Conservation (phyloP, 768 basidiomycete species). For the Russula griseocarnosa region DNA sequence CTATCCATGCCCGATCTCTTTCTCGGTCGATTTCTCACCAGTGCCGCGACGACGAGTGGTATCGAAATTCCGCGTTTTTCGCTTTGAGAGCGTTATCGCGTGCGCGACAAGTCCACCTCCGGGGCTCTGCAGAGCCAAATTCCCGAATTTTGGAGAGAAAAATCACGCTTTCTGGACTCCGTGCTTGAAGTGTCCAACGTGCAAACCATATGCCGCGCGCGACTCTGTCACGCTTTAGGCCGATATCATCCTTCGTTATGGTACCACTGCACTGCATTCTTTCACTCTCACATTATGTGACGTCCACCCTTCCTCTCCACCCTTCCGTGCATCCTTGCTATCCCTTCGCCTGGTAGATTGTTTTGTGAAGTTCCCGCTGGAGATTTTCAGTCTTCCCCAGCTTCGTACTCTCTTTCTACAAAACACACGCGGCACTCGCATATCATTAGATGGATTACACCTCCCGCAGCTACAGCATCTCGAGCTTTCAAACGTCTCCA, state of each 20-base stretch:
- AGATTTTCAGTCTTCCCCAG: background rate
- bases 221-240: background rate
- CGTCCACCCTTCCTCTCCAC: background rate
- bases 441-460: background rate
- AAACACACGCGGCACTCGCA: background rate
- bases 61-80: background rate
- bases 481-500: slow-evolving; percentile 3
- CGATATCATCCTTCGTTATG: background rate
- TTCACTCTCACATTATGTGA: slow-evolving; percentile 7
- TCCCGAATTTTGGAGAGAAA: background rate
- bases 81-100: slow-evolving; percentile 10
- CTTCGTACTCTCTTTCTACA: slow-evolving; percentile 10
- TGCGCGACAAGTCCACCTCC: slow-evolving; percentile 10
- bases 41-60: background rate
- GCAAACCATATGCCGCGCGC: background rate
- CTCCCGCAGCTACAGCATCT: slow-evolving; percentile 6
- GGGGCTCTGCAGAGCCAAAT: background rate
- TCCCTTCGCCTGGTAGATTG: slow-evolving; percentile 11
- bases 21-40: slow-evolving; percentile 4
- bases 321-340: slow-evolving; percentile 4
- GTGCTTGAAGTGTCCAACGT: slow-evolving; percentile 4
- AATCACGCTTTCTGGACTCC: background rate
- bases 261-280: background rate
- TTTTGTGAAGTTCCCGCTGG: background rate
- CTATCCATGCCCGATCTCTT: slow-evolving; percentile 6